A percentile compares a stretch with the other conserved stretches of the same genome.
Evolutionary conservation across 73 alveolate species (phyloP).

Genomic region (Symbiodinium pilosum): DNA sequence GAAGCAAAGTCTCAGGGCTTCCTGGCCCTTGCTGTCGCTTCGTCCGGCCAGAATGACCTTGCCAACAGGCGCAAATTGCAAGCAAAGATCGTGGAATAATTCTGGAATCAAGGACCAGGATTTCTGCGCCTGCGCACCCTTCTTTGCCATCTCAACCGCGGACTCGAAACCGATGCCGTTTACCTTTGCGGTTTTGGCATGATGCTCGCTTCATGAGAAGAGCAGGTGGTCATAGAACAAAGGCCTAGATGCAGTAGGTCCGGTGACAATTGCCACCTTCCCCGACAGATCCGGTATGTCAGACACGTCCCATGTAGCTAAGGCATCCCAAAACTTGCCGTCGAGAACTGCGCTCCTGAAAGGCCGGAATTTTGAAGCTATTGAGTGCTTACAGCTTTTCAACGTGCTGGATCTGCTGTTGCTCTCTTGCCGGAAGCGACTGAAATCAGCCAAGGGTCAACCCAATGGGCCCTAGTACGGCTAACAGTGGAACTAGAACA

Average conservation of each 20-base stretch:
- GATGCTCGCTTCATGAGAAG: not conserved
- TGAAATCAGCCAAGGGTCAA: constrained; percentile 26
- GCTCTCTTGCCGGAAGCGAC: too few species aligned
- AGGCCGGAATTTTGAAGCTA: not conserved
- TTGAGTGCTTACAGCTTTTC: too few species aligned
- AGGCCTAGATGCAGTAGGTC: constrained; percentile 54
- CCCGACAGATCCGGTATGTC: constrained; percentile 69
- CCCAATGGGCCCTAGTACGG: constrained; percentile 30
- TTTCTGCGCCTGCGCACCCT: constrained; percentile 51
- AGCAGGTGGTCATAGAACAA: too few species aligned
- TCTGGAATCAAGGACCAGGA: not conserved
- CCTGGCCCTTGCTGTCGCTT: constrained; percentile 59
- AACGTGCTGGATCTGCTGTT: too few species aligned
- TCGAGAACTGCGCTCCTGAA: constrained; percentile 60
- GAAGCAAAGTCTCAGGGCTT: constrained; percentile 38
- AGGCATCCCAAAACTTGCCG: constrained; percentile 64
- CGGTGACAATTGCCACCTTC: constrained; percentile 68
- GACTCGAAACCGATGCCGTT: constrained; percentile 87
- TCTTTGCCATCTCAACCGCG: constrained; percentile 63
- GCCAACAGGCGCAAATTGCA: not conserved
- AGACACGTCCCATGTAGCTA: constrained; percentile 48
- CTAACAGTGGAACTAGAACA: constrained; percentile 39
- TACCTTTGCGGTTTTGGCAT: not conserved
- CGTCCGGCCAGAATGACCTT: constrained; percentile 85
- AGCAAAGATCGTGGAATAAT: too few species aligned